phyloP scores from a whole-genome alignment of 83 land plant species.

The Diphasiastrum complanatum region DNA sequence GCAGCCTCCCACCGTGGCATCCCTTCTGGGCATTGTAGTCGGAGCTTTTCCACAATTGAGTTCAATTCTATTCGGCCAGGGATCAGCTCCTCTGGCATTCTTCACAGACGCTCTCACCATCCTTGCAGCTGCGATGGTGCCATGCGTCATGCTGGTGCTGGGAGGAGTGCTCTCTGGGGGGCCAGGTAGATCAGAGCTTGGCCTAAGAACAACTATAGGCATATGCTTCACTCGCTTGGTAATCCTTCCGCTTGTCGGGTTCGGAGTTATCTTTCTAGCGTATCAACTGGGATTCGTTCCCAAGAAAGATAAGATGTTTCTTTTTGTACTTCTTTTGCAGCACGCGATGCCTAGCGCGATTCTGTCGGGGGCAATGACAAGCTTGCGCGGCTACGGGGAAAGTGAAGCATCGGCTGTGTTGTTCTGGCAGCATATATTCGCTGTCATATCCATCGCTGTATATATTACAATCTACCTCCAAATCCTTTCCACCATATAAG shows the following conservation, averaged over 20 bases:
- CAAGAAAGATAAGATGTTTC: constrained; percentile 52
- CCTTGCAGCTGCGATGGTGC: constrained; percentile 70
- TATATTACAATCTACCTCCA: constrained; percentile 57
- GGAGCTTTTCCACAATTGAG: constrained; percentile 50
- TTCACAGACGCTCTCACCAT: constrained; percentile 66
- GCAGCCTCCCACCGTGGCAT: constrained; percentile 84
- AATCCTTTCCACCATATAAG: constrained; percentile 12
- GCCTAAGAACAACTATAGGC: constrained; percentile 61
- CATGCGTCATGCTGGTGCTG: constrained; percentile 75
- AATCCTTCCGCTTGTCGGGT: constrained; percentile 63
- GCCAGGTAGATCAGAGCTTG: constrained; percentile 61
- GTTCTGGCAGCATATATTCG: constrained; percentile 75
- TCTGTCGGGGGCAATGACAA: constrained; percentile 66
- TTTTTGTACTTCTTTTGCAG: constrained; percentile 70
- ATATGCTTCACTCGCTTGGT: constrained; percentile 61
- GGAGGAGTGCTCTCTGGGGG: constrained; percentile 80
- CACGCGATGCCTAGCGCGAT: constrained; percentile 76
- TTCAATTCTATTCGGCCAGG: constrained; percentile 48
- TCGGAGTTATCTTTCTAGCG: constrained; percentile 56
- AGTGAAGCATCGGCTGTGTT: constrained; percentile 75
- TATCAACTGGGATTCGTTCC: constrained; percentile 39
- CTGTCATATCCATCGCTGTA: constrained; percentile 48
- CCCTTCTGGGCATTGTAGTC: constrained; percentile 59
- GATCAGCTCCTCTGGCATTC: constrained; percentile 63
- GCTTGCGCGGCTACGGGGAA: constrained; percentile 68